Evolutionary conservation across 2,329 filamentous ascomycete genomes (phyloP).

Genomic region (Aspergillus sp.): DNA sequence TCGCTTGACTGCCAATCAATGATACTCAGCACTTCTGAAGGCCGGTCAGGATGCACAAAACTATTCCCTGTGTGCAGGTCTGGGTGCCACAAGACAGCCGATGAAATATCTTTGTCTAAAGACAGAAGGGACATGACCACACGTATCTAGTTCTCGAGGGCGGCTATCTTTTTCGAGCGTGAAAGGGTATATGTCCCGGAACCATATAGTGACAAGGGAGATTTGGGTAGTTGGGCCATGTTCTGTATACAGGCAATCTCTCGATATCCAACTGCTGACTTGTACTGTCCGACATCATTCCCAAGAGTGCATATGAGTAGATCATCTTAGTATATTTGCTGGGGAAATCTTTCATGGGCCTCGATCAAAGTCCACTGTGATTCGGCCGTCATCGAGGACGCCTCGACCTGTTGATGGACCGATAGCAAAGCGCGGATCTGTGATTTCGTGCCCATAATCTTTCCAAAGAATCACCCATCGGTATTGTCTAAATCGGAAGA

Average conservation of each 20-base stretch:
- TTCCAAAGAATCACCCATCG: constrained; percentile 14
- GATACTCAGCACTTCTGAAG: constrained; percentile 18
- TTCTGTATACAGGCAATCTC: constrained; percentile 30
- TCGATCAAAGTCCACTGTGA: constrained; percentile 8
- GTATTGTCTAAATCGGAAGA: constrained; percentile 21
- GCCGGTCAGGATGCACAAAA: constrained; percentile 20
- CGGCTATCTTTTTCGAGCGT: constrained; percentile 29
- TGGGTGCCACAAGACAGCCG: constrained; percentile 31
- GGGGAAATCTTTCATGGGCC: constrained; percentile 10
- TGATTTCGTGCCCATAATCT: constrained; percentile 16
- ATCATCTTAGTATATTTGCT: neutral
- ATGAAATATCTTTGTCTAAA: constrained; percentile 20
- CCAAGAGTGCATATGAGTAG: constrained; percentile 21
- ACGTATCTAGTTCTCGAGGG: constrained; percentile 28
- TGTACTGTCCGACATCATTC: constrained; percentile 29
- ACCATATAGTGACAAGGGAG: constrained; percentile 32
- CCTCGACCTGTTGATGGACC: constrained; percentile 36
- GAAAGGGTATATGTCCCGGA: constrained; percentile 37
- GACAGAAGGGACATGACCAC: constrained; percentile 26
- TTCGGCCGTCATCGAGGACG: constrained; percentile 30
- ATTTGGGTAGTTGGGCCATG: constrained; percentile 29
- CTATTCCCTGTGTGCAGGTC: constrained; percentile 39
- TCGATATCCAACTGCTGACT: constrained; percentile 29
- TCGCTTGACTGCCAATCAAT: constrained; percentile 28
- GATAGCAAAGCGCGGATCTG: constrained; percentile 30